Evolutionary conservation across 2,329 filamentous ascomycete species (phyloP).

Genomic region (Aspergillus pseudoviridinutans): DNA sequence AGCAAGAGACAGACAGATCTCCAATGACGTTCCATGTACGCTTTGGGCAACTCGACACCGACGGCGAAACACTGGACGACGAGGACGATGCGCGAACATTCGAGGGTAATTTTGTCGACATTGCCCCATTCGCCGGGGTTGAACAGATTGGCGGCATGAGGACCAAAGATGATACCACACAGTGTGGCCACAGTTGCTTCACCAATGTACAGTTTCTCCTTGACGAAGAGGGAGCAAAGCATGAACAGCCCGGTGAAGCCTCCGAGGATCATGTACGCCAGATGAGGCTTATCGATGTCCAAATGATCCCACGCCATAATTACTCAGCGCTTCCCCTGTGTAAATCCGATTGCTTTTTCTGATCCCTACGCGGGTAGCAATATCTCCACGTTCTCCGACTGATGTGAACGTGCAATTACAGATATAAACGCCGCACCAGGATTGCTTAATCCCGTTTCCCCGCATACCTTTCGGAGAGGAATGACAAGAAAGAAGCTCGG

Average conservation of each 20-base stretch:
- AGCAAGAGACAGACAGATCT: conserved; percentile 83
- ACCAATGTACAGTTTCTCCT: conserved; percentile 97
- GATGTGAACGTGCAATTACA: conserved; percentile 18
- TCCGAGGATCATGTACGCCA: conserved; percentile 97
- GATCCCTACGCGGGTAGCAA: neutral
- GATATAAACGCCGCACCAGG: conserved; percentile 21
- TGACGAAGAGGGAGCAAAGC: conserved; percentile 96
- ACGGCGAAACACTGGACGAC: conserved; percentile 72
- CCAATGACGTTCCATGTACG: conserved; percentile 98
- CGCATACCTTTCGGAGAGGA: neutral
- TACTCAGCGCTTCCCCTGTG: neutral
- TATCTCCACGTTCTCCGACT: conserved; percentile 4
- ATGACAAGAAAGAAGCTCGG: neutral
- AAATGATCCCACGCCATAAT: conserved; percentile 50
- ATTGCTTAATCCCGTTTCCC: conserved; percentile 1
- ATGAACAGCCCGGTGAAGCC: conserved; percentile 98
- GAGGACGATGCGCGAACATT: conserved; percentile 67
- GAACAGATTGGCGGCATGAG: conserved; percentile 62
- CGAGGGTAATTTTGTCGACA: conserved; percentile 63
- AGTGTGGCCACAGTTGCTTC: conserved; percentile 87
- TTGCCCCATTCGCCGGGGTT: conserved; percentile 61
- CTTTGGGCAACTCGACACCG: conserved; percentile 64
- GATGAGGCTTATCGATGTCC: conserved; percentile 81
- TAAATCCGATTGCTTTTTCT: neutral
- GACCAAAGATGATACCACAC: conserved; percentile 67